Base-by-base conservation (phyloP, 1,139 yeast genomes). In the Yamadazyma sp. region DNA sequence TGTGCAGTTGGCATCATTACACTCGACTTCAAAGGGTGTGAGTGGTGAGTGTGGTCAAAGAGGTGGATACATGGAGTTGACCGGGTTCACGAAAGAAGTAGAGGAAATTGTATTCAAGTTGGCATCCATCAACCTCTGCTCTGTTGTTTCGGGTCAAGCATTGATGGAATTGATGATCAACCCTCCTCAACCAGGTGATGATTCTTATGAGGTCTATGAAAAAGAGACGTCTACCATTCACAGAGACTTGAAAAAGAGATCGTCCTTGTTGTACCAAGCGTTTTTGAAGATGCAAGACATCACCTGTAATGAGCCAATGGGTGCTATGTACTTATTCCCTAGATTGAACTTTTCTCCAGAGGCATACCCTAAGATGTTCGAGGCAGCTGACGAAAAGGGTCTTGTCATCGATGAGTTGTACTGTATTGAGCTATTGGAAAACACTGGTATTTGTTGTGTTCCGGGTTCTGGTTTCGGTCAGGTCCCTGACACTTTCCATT, bases 1-100 rank as follows among this genome's bases (percentile, higher is more conserved):
- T 43, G 94, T 92, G 31, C 96, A 89, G 57, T 74, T 94, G 45
- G 97, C 95, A 2, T 90, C 97, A 2, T 70, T 92, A 49, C 97
- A 92, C 61, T 89, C 97, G 12, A 89, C 95, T 28, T 90, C 97
- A 14, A 92, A 92, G 67, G 98, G 98, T 59, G 87, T 89, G 54
- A 78, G 89, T 51, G 99, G 98, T 43, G 98, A 92, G 67, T 92
- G 98, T 73, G 98, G 98, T 42, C 98, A 92, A 68, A 82, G 98
- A 64, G 98, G 97, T 54, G 98, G 99, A 4, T 94, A 90, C 70
- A 86, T 92, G 95, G 98, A 92, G 64, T 67, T 90, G 11, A 77
- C 82, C 12, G 96, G 96, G 1, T 86, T 92, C 62, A 67, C 76
- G 18, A 70, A 71, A 4, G 90, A 84, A 34, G 83, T 90, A 13